A percentile compares a stretch with the other conserved stretches of the same genome.
Evolutionary conservation across 2,329 filamentous ascomycete species (phyloP).

Genomic region (Aspergillus nomiae): DNA sequence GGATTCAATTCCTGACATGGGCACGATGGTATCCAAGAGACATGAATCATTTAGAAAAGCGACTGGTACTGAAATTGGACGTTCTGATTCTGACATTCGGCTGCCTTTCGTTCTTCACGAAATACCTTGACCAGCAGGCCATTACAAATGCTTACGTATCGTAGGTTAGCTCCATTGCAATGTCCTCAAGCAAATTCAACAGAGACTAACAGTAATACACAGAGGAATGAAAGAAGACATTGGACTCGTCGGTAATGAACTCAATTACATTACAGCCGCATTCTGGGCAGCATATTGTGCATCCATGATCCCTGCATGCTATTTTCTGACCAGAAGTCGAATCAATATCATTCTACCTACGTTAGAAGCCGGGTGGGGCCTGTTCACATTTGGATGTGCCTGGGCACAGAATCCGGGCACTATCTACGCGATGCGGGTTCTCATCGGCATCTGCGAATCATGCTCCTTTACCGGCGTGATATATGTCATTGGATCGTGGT

Average conservation of each 20-base stretch:
- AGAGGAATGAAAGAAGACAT: neutral
- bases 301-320: constrained; percentile 46
- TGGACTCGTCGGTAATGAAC: neutral
- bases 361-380: constrained; percentile 26
- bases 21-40: constrained; percentile 18
- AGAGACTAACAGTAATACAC: constrained; percentile 17
- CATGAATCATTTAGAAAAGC: constrained; percentile 37
- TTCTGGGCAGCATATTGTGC: constrained; percentile 45
- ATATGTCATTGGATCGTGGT: constrained; percentile 17
- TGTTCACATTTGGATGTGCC: constrained; percentile 27
- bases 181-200: neutral
- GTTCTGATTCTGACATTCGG: constrained; percentile 46
- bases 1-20: constrained; percentile 16
- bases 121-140: constrained; percentile 40
- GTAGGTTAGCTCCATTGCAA: constrained; percentile 11
- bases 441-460: neutral
- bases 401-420: constrained; percentile 16
- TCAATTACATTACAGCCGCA: constrained; percentile 23
- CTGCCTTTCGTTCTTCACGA: constrained; percentile 51
- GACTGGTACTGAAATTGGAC: constrained; percentile 50
- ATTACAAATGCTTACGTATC: constrained; percentile 15
- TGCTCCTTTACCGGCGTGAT: neutral
- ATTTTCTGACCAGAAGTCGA: constrained; percentile 35
- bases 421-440: constrained; percentile 19
- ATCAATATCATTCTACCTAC: constrained; percentile 26